Evolutionary conservation across 2,329 filamentous ascomycete genomes (phyloP).

Genomic region (Hypoxylon sp.): DNA sequence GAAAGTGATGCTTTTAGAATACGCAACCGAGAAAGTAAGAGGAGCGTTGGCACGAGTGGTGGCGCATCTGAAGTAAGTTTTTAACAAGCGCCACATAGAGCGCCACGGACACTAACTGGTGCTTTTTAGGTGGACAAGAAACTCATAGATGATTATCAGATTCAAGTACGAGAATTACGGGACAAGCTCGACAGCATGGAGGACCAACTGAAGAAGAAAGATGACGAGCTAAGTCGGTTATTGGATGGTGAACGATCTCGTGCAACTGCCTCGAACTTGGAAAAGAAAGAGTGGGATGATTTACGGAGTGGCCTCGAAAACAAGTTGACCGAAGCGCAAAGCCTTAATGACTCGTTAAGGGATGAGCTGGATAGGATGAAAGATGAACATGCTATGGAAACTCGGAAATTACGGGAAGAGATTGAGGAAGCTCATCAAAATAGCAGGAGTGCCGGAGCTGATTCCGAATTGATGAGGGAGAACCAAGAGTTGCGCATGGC

Average conservation of each 20-base stretch:
- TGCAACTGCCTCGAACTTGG: constrained; percentile 67
- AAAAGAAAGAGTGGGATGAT: constrained; percentile 80
- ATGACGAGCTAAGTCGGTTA: constrained; percentile 75
- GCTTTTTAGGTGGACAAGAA: constrained; percentile 74
- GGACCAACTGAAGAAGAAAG: constrained; percentile 76
- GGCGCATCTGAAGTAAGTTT: constrained; percentile 60
- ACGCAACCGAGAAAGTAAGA: constrained; percentile 61
- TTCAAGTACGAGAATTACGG: constrained; percentile 80
- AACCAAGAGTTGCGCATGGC: constrained; percentile 78
- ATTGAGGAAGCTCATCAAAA: constrained; percentile 68
- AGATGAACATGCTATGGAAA: constrained; percentile 75
- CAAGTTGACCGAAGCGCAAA: constrained; percentile 81
- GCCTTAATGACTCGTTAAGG: constrained; percentile 83
- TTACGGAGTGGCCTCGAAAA: constrained; percentile 77
- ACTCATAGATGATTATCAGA: constrained; percentile 83
- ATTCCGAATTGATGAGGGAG: constrained; percentile 74
- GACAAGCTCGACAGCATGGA: constrained; percentile 82
- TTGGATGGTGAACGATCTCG: constrained; percentile 72
- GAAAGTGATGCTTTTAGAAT: constrained; percentile 76
- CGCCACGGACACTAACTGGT: constrained; percentile 31
- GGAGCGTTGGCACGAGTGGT: constrained; percentile 49
- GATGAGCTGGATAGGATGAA: constrained; percentile 83
- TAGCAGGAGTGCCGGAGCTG: constrained; percentile 53
- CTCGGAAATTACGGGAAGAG: constrained; percentile 74
- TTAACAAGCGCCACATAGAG: background rate